phyloP scores from a whole-genome alignment of 768 basidiomycete genomes.

The Phylloporus sp. region DNA sequence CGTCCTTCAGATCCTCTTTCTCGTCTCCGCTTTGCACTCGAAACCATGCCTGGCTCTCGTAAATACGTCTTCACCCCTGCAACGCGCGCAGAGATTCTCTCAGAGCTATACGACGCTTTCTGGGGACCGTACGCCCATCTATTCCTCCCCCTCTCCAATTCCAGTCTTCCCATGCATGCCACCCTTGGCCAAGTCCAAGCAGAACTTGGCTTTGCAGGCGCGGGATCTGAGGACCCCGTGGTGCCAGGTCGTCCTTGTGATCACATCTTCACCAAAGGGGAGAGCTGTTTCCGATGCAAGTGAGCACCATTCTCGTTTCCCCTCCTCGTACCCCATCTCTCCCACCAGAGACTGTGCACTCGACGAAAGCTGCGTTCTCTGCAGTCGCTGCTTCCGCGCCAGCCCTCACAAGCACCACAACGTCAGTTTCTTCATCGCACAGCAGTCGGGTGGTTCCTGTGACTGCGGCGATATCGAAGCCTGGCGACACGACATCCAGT shows the following conservation, averaged over 20 bases:
- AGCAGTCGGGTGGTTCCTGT: slow-evolving; percentile 89
- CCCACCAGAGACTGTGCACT: slow-evolving; percentile 76
- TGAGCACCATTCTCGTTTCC: slow-evolving; percentile 37
- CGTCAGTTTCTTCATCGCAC: slow-evolving; percentile 88
- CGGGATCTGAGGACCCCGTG: slow-evolving; percentile 53
- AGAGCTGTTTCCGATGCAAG: slow-evolving; percentile 94
- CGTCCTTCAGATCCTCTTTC: slow-evolving; percentile 58
- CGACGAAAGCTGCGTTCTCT: slow-evolving; percentile 88
- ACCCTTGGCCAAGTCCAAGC: slow-evolving; percentile 70
- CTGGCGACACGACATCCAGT: slow-evolving; percentile 65
- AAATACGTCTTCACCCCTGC: slow-evolving; percentile 73
- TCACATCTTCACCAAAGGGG: slow-evolving; percentile 84
- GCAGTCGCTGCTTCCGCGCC: slow-evolving; percentile 83
- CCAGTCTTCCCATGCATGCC: slow-evolving; percentile 55
- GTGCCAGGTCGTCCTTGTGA: slow-evolving; percentile 75
- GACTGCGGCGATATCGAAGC: slow-evolving; percentile 92
- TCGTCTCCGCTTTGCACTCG: slow-evolving; percentile 69
- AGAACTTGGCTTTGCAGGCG: slow-evolving; percentile 49
- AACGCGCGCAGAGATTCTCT: slow-evolving; percentile 75
- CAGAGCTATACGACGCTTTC: slow-evolving; percentile 75
- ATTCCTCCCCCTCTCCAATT: slow-evolving; percentile 64
- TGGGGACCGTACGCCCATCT: slow-evolving; percentile 72
- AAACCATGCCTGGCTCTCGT: slow-evolving; percentile 74
- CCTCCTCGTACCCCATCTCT: neutral
- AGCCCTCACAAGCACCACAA: slow-evolving; percentile 87